These are phyloP conservation scores for Phenoliferia sp. DNA, from an alignment of 1,284 basidiomycete genomes.

Conservation along the genomic window DNA sequence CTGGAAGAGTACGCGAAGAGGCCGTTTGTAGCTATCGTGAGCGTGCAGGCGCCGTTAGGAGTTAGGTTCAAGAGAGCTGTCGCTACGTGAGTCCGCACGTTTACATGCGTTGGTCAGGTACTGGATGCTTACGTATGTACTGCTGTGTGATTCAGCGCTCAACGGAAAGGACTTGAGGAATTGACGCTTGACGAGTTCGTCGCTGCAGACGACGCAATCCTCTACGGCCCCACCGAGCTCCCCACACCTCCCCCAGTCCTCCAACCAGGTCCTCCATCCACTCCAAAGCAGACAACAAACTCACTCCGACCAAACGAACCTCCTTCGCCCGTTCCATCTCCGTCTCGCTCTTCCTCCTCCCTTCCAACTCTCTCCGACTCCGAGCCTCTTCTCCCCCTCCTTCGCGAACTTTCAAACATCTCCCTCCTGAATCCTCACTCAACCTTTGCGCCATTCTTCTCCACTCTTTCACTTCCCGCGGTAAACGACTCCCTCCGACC, in stretches of 20 bases:
- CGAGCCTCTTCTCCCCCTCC: slow-evolving; percentile 58
- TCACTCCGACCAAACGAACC: background rate
- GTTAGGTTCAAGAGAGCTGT: slow-evolving; percentile 42
- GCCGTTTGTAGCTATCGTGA: slow-evolving; percentile 84
- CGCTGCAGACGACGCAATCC: slow-evolving; percentile 56
- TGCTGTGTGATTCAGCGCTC: background rate
- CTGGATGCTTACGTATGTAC: background rate
- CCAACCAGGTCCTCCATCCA: slow-evolving; percentile 37
- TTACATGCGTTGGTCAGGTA: background rate
- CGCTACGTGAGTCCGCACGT: slow-evolving; percentile 2
- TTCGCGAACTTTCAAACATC: slow-evolving; percentile 3
- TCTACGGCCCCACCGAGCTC: slow-evolving; percentile 49
- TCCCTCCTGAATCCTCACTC: slow-evolving; percentile 57
- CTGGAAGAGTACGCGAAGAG: slow-evolving; percentile 72
- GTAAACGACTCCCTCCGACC: slow-evolving; percentile 72
- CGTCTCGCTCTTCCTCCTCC: background rate
- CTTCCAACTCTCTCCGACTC: slow-evolving; percentile 2
- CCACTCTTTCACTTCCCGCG: slow-evolving; percentile 64
- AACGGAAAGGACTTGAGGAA: background rate
- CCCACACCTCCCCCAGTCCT: slow-evolving; percentile 40
- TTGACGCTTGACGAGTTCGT: slow-evolving; percentile 60
- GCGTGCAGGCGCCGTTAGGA: slow-evolving; percentile 77
- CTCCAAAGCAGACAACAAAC: background rate
- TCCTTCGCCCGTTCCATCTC: background rate
- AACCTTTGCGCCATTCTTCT: slow-evolving; percentile 55